Conservation (phyloP, 768 basidiomycete genomes). For the Lyophyllum decastes region DNA sequence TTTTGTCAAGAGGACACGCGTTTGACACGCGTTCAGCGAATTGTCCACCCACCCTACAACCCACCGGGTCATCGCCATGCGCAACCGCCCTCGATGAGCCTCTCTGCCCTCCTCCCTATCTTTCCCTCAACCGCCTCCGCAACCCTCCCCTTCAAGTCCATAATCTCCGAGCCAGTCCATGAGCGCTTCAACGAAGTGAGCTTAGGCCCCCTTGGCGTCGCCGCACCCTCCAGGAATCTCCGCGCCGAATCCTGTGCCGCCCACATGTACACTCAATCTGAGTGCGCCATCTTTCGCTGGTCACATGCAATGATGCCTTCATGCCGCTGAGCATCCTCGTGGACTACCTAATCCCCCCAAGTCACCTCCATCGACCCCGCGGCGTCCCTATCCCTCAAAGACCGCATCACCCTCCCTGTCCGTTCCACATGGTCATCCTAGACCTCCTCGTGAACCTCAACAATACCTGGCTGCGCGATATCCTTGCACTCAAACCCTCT, state of each 20-base stretch:
- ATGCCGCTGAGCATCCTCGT: neutral
- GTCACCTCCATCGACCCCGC: neutral
- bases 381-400: neutral
- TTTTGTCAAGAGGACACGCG: too few relatives aligned
- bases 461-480: neutral
- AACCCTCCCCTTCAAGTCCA: neutral
- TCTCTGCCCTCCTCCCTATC: neutral
- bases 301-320: neutral
- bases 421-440: conserved; percentile 1
- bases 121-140: neutral
- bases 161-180: neutral
- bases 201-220: conserved; percentile 1
- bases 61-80: too few relatives aligned
- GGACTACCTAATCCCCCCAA: neutral
- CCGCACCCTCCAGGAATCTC: neutral
- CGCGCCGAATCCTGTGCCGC: neutral
- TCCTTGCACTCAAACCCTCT: neutral
- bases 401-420: neutral
- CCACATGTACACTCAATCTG: neutral
- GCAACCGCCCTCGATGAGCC: too few relatives aligned
- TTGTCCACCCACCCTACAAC: too few relatives aligned
- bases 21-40: too few relatives aligned
- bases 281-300: conserved; percentile 1
- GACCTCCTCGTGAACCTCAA: neutral
- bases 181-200: conserved; percentile 1